Conservation (phyloP, 331 rosid genomes). For the Cydonia oblonga region DNA sequence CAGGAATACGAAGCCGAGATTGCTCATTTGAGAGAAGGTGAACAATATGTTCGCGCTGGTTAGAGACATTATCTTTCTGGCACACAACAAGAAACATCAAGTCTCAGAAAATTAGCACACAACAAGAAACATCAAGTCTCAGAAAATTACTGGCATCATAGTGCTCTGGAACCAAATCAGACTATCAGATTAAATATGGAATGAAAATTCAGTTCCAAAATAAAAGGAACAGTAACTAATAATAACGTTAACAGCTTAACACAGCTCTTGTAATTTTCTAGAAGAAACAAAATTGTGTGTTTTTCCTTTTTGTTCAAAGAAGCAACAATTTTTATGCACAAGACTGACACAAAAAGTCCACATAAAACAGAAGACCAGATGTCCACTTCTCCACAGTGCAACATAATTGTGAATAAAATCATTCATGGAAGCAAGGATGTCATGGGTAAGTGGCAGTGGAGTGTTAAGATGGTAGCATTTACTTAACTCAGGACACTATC, state of each 20-base stretch:
- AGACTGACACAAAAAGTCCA: no score
- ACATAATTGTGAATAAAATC: not conserved
- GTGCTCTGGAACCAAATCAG: not conserved
- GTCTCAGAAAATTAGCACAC: conserved; percentile 1
- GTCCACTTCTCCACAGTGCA: no score
- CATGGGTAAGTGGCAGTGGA: not conserved
- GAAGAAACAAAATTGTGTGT: not conserved
- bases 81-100: conserved; percentile 12
- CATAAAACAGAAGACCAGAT: no score
- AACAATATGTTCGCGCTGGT: conserved; percentile 80
- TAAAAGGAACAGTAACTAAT: not conserved
- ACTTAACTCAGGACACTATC: not conserved
- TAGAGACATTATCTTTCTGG: conserved; percentile 88
- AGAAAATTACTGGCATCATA: not conserved
- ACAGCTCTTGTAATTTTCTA: no score
- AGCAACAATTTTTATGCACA: no score
- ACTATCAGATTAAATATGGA: not conserved
- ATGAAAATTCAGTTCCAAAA: not conserved
- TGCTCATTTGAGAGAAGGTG: conserved; percentile 92
- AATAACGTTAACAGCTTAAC: not conserved
- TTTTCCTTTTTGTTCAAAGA: not conserved
- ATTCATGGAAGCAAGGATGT: not conserved
- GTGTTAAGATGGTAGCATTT: not conserved
- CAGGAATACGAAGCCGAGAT: conserved; percentile 66
- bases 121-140: conserved; percentile 1